These are phyloP conservation scores for Rhizopogon vulgaris DNA, from an alignment of 768 basidiomycete species.

Conservation along the genomic window DNA sequence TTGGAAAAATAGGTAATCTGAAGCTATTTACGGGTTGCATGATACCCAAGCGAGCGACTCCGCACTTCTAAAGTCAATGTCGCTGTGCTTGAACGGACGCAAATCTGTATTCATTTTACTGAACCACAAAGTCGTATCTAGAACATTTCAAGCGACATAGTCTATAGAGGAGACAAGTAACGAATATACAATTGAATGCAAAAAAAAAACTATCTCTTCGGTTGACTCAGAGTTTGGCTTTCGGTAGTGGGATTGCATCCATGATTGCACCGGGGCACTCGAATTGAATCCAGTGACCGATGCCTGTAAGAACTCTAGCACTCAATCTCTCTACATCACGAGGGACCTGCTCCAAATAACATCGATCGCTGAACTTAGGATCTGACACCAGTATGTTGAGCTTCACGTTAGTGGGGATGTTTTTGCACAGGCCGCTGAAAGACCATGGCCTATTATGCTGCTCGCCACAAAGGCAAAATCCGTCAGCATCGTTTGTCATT, in stretches of 20 bases:
- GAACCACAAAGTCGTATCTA: too few species aligned
- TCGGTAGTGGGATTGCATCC: not conserved
- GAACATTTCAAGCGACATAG: too few species aligned
- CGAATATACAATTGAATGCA: too few species aligned
- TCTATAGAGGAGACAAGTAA: too few species aligned
- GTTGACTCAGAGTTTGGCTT: not conserved
- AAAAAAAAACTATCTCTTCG: not conserved
- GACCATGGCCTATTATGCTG: constrained; percentile 1
- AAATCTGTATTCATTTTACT: too few species aligned
- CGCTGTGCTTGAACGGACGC: too few species aligned
- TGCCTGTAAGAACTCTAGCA: not conserved
- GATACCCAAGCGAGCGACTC: too few species aligned
- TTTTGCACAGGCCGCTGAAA: not conserved
- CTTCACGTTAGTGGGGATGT: not conserved
- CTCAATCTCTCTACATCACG: not conserved
- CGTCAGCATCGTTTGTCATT: not conserved
- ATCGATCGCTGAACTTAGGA: not conserved
- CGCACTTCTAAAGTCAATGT: too few species aligned
- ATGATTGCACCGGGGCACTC: not conserved
- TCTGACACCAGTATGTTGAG: not conserved
- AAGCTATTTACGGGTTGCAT: too few species aligned
- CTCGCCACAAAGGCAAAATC: not conserved
- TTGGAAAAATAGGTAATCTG: too few species aligned
- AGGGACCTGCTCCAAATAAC: not conserved
- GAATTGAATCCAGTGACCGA: not conserved